Conservation (phyloP, 768 basidiomycete genomes). For the Russula dissimulans region DNA sequence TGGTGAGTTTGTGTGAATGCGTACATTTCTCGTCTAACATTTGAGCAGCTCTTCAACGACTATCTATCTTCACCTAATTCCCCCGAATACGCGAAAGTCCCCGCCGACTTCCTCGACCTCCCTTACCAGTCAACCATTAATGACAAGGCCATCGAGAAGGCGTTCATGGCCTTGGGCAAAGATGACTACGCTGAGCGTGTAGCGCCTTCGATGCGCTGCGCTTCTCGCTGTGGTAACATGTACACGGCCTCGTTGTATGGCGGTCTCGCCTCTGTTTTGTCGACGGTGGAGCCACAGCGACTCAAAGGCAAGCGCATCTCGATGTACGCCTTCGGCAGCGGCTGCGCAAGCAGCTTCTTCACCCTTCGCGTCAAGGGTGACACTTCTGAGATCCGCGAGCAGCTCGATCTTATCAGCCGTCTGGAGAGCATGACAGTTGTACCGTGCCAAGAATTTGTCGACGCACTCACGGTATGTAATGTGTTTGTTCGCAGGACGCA, state of each 20-base stretch:
- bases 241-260: conserved; percentile 96
- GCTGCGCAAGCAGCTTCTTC: conserved; percentile 94
- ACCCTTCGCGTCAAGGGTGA: conserved; percentile 81
- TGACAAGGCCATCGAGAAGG: conserved; percentile 96
- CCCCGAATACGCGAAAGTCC: conserved; percentile 59
- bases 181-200: conserved; percentile 65
- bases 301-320: conserved; percentile 78
- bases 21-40: background rate
- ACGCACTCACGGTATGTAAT: conserved; percentile 54
- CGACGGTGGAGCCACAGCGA: conserved; percentile 58
- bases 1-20: conserved; percentile 34
- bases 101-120: conserved; percentile 59
- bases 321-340: conserved; percentile 95
- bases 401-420: conserved; percentile 72
- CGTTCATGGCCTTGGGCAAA: conserved; percentile 77
- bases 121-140: conserved; percentile 67
- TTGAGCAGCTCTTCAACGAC: conserved; percentile 61
- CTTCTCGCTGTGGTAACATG: conserved; percentile 93
- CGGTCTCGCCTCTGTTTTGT: conserved; percentile 80
- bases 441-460: conserved; percentile 85
- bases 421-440: conserved; percentile 84
- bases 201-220: conserved; percentile 76
- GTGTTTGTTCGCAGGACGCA: background rate
- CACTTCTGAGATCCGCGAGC: conserved; percentile 68
- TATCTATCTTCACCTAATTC: conserved; percentile 71